phyloP scores from a whole-genome alignment of 805 yeast species.

The Yarrowia sp. region DNA sequence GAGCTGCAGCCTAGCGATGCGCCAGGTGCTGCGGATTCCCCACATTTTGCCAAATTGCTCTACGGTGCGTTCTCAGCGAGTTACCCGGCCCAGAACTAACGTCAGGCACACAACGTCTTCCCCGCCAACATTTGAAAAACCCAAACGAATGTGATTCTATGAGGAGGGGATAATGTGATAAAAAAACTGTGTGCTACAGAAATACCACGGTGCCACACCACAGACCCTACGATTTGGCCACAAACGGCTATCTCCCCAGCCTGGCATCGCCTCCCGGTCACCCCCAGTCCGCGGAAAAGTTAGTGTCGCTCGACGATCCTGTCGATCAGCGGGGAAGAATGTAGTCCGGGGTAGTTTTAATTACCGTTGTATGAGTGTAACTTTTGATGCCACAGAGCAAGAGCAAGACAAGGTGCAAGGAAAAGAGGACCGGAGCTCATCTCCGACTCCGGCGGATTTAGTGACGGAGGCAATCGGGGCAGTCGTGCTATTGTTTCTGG shows the following conservation, averaged over 20 bases:
- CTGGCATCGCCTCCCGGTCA: no score
- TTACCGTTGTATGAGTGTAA: slow-evolving; percentile 8
- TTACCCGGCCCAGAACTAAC: slow-evolving; percentile 11
- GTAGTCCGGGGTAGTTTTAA: slow-evolving; percentile 17
- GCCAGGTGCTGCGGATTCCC: not conserved
- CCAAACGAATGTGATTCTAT: slow-evolving; percentile 15
- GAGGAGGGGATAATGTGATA: not conserved
- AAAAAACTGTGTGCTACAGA: no score
- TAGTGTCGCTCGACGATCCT: slow-evolving; percentile 19
- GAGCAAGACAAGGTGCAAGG: no score
- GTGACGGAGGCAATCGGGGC: no score
- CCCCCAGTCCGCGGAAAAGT: not conserved
- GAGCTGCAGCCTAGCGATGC: not conserved
- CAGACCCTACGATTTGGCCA: no score
- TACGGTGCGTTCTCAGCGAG: not conserved
- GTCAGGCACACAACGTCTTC: slow-evolving; percentile 35
- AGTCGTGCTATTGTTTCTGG: no score
- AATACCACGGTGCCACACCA: no score
- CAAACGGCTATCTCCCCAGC: no score
- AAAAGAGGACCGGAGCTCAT: not conserved
- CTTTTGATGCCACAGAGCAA: not conserved
- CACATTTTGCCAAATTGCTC: not conserved
- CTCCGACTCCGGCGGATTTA: slow-evolving; percentile 4
- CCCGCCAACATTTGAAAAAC: slow-evolving; percentile 22
- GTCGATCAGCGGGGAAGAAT: slow-evolving; percentile 33